Evolutionary conservation across 2,329 filamentous ascomycete genomes (phyloP), one percentile per base, ranked within the genome.

Genomic region (Colletotrichum chrysophilum): DNA sequence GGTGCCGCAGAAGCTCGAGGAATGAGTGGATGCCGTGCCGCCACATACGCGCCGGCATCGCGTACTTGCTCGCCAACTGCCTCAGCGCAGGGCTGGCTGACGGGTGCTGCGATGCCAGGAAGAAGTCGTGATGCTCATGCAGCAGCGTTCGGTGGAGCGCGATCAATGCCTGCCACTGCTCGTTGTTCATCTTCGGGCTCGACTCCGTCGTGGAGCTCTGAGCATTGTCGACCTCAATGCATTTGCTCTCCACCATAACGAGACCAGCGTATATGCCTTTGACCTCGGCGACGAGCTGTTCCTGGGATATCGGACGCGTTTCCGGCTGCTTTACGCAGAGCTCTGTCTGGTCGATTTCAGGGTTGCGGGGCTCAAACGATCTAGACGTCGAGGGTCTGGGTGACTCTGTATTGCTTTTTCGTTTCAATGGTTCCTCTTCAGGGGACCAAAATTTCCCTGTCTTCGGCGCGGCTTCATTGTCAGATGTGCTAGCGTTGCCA

Each of bases 1-100:
- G 90, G 78, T 95, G 92, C 1, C 95, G 88, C 0, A 97, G 83
- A 1, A 97, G 83, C 78, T 97, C 95, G 0, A 98, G 87, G 73
- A 97, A 96, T 0, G 92, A 93, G 81, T 97, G 95, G 4, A 98
- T 98, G 0, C 95, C 96, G 80, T 98, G 94, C 0, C 95, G 90
- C 97, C 96, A 98, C 94, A 98, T 97, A 0, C 96, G 88, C 0
- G 95, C 95, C 0, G 96, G 96, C 95, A 98, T 98, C 0, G 93
- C 92, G 79, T 98, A 98, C 77, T 97, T 96, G 0, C 90, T 89
- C 0, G 96, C 93, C 0, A 98, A 84, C 1, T 91, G 87, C 7
- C 91, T 89, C 1, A 98, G 83, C 0, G 93, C 91, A 0, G 89
- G 88, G 30, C 90, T 94, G 0, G 95, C 95, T 0, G 93, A 94